Base-by-base conservation (phyloP, 139 green algal genomes). In the Chlamydomonas sphaeroides region DNA sequence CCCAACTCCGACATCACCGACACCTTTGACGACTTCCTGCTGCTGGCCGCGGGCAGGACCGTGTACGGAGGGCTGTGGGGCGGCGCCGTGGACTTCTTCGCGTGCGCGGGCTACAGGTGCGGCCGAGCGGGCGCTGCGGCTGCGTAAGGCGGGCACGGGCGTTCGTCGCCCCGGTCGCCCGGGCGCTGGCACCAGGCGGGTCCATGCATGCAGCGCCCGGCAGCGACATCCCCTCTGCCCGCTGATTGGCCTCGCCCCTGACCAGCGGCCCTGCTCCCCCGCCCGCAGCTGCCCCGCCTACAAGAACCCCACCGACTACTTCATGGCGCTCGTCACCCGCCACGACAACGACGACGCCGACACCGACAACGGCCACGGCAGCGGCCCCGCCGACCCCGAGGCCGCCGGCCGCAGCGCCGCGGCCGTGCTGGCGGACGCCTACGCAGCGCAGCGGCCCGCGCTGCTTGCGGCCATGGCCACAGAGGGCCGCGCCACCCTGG, bases 11-110 rank as follows among this genome's bases (percentile, higher is more conserved):
- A 92, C 73, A 95, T 97, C 86, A 93, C 88, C 1, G 82, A 90
- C 61, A 65, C 86, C 56, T 96, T 96, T 80, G 93, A 96, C 65
- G 91, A 95, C 87, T 91, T 94, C 74, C 85, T 95, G 87, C 90
- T 97, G 84, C 89, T 97, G 61, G 85, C 90, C 5, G 41, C 53
- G 11, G 93, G 93, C 18, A 70, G 73, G 1, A 53, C 88, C 23
- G 56, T 93, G 65, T 96, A 94, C 72, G 74, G 51, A n/a, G 93
- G 93, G 2, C 48, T 83, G 10, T 96, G 93, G 93, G 35, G 14
- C 7, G 70, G 70, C 0, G 85, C 92, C 0, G 86, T 94, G 0
- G 39, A 35, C n/a, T 90, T 85, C 80, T 96, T 96, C 61, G 80
- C 70, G 0, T n/a, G 8, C 0, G 74, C 59, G 8, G 93, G 93